These are phyloP conservation scores for Akanthomyces muscarius DNA, from an alignment of 2,329 filamentous ascomycete species.

Conservation along the genomic window DNA sequence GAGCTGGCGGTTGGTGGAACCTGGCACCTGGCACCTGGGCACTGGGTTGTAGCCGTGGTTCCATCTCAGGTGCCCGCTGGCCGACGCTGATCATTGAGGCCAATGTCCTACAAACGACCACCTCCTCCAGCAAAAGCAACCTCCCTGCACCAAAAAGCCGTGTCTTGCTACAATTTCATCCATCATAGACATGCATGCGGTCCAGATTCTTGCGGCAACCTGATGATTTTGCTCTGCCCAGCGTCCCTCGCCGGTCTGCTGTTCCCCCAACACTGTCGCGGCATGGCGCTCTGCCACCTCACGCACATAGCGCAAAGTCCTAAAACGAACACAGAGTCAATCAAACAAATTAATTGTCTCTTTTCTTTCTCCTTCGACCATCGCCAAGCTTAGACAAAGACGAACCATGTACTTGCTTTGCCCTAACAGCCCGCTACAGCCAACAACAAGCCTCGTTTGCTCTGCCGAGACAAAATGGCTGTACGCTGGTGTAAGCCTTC, in stretches of 20 bases:
- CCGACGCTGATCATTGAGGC: background rate
- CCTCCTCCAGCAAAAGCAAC: background rate
- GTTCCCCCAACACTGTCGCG: background rate
- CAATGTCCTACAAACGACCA: background rate
- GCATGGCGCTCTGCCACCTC: background rate
- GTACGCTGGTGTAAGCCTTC: too few species aligned
- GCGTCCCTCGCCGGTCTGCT: background rate
- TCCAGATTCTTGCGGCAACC: background rate
- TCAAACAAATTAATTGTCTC: background rate
- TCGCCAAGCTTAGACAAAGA: background rate
- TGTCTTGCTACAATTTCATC: constrained; percentile 11
- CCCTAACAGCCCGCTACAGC: background rate
- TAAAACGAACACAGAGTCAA: background rate
- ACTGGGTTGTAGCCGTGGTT: too few species aligned
- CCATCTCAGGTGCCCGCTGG: background rate
- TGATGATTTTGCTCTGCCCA: background rate
- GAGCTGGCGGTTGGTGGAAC: too few species aligned
- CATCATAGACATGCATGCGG: constrained; percentile 6
- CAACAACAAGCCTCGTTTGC: background rate
- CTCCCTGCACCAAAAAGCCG: background rate
- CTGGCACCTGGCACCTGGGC: too few species aligned
- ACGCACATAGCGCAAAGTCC: background rate
- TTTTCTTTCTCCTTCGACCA: background rate
- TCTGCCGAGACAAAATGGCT: background rate
- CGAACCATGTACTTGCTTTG: background rate